These are phyloP conservation scores for Sphaerulina musiva DNA, from an alignment of 2,329 filamentous ascomycete species.

Conservation along the genomic window DNA sequence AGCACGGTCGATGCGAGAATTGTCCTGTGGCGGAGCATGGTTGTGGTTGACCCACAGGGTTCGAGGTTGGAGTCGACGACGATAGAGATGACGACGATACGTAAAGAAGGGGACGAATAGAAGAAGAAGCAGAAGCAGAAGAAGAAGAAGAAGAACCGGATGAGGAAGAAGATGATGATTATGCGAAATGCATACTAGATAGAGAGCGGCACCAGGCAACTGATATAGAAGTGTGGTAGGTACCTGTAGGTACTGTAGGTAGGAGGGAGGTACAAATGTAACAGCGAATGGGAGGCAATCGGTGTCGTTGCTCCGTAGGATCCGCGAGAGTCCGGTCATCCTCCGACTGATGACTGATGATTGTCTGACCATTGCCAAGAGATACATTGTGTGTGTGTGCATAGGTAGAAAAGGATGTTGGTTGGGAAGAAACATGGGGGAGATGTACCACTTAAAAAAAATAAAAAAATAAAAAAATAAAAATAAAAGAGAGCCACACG, in stretches of 20 bases:
- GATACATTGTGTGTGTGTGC: not conserved
- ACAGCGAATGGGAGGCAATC: constrained; percentile 2
- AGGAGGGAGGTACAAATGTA: not conserved
- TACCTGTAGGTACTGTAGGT: too few species aligned
- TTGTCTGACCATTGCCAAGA: constrained; percentile 2
- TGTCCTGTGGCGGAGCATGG: constrained; percentile 17
- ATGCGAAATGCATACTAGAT: too few species aligned
- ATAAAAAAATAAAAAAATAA: too few species aligned
- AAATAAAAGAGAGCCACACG: constrained; percentile 5
- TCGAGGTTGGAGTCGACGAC: constrained; percentile 13
- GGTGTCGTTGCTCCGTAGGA: not conserved
- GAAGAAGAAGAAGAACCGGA: constrained; percentile 7
- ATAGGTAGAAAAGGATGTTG: constrained; percentile 7
- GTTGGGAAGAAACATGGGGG: too few species aligned
- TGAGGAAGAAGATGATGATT: not conserved
- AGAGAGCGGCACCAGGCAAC: too few species aligned
- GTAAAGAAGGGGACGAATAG: constrained; percentile 11
- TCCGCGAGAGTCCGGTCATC: constrained; percentile 10
- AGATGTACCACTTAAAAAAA: too few species aligned
- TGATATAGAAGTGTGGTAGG: too few species aligned
- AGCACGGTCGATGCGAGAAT: constrained; percentile 15
- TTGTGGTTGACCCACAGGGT: constrained; percentile 14
- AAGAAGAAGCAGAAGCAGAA: constrained; percentile 4
- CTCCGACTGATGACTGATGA: not conserved
- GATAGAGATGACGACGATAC: not conserved